Evolutionary conservation across 768 basidiomycete species (phyloP).

Genomic region (Royoungia palumana): DNA sequence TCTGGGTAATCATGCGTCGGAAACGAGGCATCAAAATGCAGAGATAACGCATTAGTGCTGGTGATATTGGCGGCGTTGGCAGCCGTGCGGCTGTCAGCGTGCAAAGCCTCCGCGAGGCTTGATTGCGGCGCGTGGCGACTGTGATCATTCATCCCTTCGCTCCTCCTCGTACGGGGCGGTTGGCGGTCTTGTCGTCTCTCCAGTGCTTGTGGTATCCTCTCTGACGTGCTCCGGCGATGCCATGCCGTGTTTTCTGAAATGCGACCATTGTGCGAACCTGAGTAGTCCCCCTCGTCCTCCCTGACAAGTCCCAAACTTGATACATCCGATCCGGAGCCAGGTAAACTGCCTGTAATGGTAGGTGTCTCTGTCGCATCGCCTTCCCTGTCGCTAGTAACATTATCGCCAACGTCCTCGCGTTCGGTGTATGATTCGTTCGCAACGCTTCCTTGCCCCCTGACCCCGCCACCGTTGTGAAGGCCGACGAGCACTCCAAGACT

Average conservation of each 20-base stretch:
- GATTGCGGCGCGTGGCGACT: slow-evolving; percentile 23
- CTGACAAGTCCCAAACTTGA: slow-evolving; percentile 31
- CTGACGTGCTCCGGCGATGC: slow-evolving; percentile 18
- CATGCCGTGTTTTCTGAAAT: slow-evolving; percentile 7
- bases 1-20: slow-evolving; percentile 23
- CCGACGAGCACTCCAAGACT: slow-evolving; percentile 31
- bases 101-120: slow-evolving; percentile 20
- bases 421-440: slow-evolving; percentile 18
- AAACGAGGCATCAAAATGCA: slow-evolving; percentile 36
- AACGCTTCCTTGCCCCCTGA: slow-evolving; percentile 23
- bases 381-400: slow-evolving; percentile 12
- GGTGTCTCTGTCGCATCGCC: slow-evolving; percentile 20
- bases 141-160: slow-evolving; percentile 14
- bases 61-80: slow-evolving; percentile 22
- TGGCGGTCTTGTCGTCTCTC: slow-evolving; percentile 16
- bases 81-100: slow-evolving; percentile 13
- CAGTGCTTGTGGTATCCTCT: slow-evolving; percentile 10
- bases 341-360: slow-evolving; percentile 18
- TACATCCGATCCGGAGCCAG: slow-evolving; percentile 14
- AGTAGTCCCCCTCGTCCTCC: slow-evolving; percentile 28
- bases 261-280: slow-evolving; percentile 10
- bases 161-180: slow-evolving; percentile 24
- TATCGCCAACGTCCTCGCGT: slow-evolving; percentile 12
- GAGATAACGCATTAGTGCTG: slow-evolving; percentile 32
- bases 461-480: slow-evolving; percentile 29